Conservation (phyloP, 2,329 filamentous ascomycete species). For the Penicillium sp. region DNA sequence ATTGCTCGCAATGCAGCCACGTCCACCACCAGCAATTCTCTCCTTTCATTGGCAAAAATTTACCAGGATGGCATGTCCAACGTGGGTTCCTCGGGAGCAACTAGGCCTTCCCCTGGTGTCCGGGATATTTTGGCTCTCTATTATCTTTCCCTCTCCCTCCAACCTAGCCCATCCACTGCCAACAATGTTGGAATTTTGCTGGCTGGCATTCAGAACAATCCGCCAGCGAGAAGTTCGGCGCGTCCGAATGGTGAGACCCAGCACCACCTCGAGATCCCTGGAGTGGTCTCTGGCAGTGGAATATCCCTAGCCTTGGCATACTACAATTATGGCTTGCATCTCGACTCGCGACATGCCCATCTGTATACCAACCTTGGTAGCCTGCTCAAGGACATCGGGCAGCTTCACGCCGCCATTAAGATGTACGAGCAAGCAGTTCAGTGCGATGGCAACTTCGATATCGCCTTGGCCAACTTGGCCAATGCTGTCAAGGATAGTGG, state of each 20-base stretch:
- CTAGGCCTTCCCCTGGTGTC: constrained; percentile 69
- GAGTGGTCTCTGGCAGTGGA: constrained; percentile 80
- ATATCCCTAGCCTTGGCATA: constrained; percentile 85
- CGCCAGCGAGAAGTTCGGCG: constrained; percentile 40
- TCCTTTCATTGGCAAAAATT: constrained; percentile 93
- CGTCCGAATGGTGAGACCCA: constrained; percentile 38
- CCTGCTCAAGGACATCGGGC: constrained; percentile 91
- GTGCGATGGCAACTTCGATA: constrained; percentile 93
- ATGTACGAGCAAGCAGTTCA: constrained; percentile 96
- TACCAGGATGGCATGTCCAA: constrained; percentile 94
- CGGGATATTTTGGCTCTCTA: constrained; percentile 92
- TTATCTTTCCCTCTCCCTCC: constrained; percentile 88
- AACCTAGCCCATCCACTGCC: constrained; percentile 93
- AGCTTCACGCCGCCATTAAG: constrained; percentile 82
- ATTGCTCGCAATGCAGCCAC: constrained; percentile 74
- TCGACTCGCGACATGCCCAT: constrained; percentile 89
- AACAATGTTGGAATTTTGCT: constrained; percentile 97
- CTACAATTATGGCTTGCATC: constrained; percentile 86
- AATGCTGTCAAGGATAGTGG: constrained; percentile 98
- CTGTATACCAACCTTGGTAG: constrained; percentile 96
- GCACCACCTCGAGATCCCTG: constrained; percentile 61
- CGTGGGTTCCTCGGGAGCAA: constrained; percentile 53
- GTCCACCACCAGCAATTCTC: constrained; percentile 90
- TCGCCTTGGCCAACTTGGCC: constrained; percentile 90
- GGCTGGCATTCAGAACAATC: constrained; percentile 82